phyloP scores from a whole-genome alignment of 768 basidiomycete species.

The Trametopsis cervina region DNA sequence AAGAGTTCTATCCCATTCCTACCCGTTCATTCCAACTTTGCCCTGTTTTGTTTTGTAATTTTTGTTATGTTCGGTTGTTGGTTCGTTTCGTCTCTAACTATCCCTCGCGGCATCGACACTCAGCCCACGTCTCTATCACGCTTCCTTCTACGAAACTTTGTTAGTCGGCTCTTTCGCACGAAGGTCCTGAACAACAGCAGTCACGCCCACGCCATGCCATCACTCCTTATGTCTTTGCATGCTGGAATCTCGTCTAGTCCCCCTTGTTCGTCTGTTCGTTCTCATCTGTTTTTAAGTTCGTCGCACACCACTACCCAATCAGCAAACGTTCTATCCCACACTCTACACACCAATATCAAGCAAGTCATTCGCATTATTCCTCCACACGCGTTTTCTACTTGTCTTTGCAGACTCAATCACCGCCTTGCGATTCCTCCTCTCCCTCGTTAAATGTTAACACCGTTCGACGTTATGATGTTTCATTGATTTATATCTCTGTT shows the following conservation, averaged over 20 bases:
- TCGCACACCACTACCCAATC: constrained; percentile 9
- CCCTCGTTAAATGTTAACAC: background rate
- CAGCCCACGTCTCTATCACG: constrained; percentile 10
- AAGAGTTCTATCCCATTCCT: constrained; percentile 3
- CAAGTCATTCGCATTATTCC: background rate
- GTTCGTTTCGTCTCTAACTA: constrained; percentile 3
- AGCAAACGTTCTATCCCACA: background rate
- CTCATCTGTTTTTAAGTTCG: constrained; percentile 9
- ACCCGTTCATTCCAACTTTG: constrained; percentile 13
- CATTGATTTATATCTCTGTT: constrained; percentile 9
- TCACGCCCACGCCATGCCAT: constrained; percentile 12
- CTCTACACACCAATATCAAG: background rate
- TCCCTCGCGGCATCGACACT: constrained; percentile 15
- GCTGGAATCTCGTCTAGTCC: constrained; percentile 16
- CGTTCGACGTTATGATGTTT: constrained; percentile 4
- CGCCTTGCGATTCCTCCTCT: background rate
- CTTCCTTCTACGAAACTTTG: constrained; percentile 18
- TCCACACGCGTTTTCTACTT: background rate
- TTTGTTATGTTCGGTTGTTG: constrained; percentile 6
- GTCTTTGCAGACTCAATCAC: background rate
- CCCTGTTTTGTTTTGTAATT: constrained; percentile 11
- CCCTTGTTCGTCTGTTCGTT: constrained; percentile 12
- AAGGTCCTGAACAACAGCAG: background rate
- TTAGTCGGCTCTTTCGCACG: constrained; percentile 7
- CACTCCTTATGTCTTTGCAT: constrained; percentile 19